Percentiles rank a stretch among this genome's conserved stretches.
Conservation (phyloP, 768 basidiomycete genomes). For the Tulasnella sp. region DNA sequence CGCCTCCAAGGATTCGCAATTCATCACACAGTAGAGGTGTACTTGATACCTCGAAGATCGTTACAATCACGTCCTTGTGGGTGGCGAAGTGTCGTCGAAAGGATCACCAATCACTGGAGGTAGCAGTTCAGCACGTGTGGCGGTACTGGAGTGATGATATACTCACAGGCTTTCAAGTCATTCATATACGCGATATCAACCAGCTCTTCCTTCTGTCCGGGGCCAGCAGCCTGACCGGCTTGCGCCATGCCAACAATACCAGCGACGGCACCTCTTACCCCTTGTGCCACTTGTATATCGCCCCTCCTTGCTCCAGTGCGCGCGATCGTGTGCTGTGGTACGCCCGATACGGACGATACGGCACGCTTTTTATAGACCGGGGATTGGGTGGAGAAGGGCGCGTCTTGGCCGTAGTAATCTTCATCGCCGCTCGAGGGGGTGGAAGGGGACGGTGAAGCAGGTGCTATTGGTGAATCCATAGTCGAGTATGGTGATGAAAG, state of each 20-base stretch:
- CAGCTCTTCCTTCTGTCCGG: neutral
- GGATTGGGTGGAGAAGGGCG: neutral
- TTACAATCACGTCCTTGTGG: neutral
- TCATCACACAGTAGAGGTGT: too few relatives aligned
- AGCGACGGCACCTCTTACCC: neutral
- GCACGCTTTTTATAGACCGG: conserved; percentile 6
- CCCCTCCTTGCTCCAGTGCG: neutral
- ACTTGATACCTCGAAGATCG: too few relatives aligned
- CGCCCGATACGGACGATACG: neutral
- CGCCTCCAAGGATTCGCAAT: too few relatives aligned
- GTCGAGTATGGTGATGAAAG: too few relatives aligned
- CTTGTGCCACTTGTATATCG: neutral
- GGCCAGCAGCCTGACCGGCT: neutral
- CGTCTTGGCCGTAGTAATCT: neutral
- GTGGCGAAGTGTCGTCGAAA: neutral
- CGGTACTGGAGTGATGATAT: too few relatives aligned
- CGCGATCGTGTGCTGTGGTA: neutral
- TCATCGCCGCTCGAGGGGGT: conserved; percentile 9
- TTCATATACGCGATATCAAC: conserved; percentile 12
- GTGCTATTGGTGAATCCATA: conserved; percentile 7
- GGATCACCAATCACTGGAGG: neutral
- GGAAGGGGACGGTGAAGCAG: conserved; percentile 9
- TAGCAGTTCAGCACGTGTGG: neutral
- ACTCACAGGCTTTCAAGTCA: conserved; percentile 6
- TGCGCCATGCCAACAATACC: neutral